Evolutionary conservation across 805 yeast species (phyloP), one percentile per base, ranked within the genome.

Genomic region (Candida sonorensis): DNA sequence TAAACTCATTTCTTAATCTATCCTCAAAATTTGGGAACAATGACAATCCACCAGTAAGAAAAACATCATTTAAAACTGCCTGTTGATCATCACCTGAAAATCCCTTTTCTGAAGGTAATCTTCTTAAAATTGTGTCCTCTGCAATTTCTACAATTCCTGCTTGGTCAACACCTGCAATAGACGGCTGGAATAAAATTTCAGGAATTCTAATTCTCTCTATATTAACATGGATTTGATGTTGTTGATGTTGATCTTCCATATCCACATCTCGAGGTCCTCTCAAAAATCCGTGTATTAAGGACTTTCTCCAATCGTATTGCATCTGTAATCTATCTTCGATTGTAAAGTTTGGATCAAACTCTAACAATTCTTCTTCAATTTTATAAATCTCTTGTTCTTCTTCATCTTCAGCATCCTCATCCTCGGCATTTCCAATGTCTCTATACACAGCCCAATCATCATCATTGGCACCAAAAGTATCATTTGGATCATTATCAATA

Each of bases 381-480:
- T 66, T 69, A 16, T 72, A 53, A 18, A 83, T 67, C 30, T 64
- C 64, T 28, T 68, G 69, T 34, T 77, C 75, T 38, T 81, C 88
- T 33, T 76, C 84, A 36, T 81, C 95, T 40, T 83, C 80, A 21
- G 74, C 73, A 45, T 86, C 95, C 37, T 81, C 87, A 44, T 87
- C 84, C 17, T 78, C 80, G 12, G 68, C 79, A 41, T 72, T 75
- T 13, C 85, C 74, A 35, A 87, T 81, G 50, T 85, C 92, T 46
- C 92, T 72, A 53, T 90, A 90, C 12, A 86, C 78, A 15, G 81
- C 75, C 97, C 97, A 90, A 57, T 92, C 98, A 35, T 83, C 95
- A 52, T 90, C 97, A 49, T 86, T 78, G 2, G 95, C 88, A 35
- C 97, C 97, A 58, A 90, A 88, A 0, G 88, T 84, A 57, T 90